These are phyloP conservation scores for Wallacemonas rigidus DNA, from an alignment of 208 protist species.

Conservation along the genomic window DNA sequence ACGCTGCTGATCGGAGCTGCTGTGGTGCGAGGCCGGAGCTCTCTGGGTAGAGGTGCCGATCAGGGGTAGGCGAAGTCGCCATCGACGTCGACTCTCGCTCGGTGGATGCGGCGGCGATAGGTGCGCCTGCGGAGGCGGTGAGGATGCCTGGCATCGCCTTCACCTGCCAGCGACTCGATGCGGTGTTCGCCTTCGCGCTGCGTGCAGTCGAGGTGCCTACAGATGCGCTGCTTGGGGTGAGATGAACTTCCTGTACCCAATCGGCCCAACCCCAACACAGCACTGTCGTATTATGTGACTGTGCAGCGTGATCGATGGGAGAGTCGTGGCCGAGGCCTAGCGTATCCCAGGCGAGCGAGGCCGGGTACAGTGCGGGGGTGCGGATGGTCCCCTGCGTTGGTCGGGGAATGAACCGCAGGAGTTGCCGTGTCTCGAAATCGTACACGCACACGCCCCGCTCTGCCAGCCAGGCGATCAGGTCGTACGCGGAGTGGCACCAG, in stretches of 20 bases:
- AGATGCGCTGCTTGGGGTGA: conserved; percentile 21
- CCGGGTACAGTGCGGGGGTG: conserved; percentile 44
- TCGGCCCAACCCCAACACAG: conserved; percentile 72
- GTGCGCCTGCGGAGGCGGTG: neutral
- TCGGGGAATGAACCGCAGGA: conserved; percentile 17
- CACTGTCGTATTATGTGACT: conserved; percentile 3
- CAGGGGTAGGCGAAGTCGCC: neutral
- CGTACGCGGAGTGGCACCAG: conserved; percentile 44
- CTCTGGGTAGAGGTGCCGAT: conserved; percentile 9
- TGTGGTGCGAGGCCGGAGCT: no score
- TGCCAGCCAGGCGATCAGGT: conserved; percentile 70
- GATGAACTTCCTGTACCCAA: conserved; percentile 56
- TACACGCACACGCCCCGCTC: conserved; percentile 63
- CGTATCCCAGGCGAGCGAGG: conserved; percentile 60
- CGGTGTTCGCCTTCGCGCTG: conserved; percentile 3
- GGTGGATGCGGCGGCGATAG: neutral
- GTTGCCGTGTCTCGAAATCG: conserved; percentile 21
- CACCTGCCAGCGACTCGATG: conserved; percentile 14
- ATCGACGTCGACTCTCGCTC: no score
- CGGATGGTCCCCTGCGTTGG: conserved; percentile 13
- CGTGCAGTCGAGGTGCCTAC: conserved; percentile 16
- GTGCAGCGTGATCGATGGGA: neutral
- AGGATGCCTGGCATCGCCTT: conserved; percentile 15
- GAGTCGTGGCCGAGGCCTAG: neutral
- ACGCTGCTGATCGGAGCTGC: no score